Evolutionary conservation across 176 grass and related monocot genomes (phyloP).

Genomic region (Phoenix roebelenii): DNA sequence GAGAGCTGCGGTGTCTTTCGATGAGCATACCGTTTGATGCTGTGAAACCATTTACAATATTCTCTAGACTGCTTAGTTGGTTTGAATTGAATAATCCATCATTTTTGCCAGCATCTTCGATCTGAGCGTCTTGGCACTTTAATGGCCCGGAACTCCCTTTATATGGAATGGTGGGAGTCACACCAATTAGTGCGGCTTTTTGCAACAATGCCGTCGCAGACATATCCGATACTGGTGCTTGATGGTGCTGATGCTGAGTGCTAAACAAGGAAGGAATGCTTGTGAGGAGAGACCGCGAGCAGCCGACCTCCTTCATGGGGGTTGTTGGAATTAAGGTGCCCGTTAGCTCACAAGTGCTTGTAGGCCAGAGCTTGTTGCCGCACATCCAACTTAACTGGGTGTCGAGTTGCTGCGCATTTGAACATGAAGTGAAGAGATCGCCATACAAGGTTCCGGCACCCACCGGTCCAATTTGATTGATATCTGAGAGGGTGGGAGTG

Average conservation of each 20-base stretch:
- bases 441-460: no score
- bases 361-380: no score
- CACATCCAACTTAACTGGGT: no score
- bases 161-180: slow-evolving; percentile 13
- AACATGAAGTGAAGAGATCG: no score
- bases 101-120: slow-evolving; percentile 35
- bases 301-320: no score
- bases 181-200: slow-evolving; percentile 3
- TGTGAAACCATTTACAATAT: slow-evolving; percentile 24
- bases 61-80: slow-evolving; percentile 22
- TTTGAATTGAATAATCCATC: slow-evolving; percentile 16
- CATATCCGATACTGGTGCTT: background rate
- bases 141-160: slow-evolving; percentile 21
- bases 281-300: no score
- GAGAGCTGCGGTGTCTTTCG: slow-evolving; percentile 23
- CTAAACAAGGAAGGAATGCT: no score
- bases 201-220: slow-evolving; percentile 10
- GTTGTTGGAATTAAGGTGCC: no score
- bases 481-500: no score
- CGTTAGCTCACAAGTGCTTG: no score
- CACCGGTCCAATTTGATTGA: no score
- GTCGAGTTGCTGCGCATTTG: no score
- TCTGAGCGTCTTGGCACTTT: background rate
- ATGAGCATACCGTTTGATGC: slow-evolving; percentile 33
- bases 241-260: background rate